Evolutionary conservation across 2,329 filamentous ascomycete species (phyloP), one percentile per base, ranked within the genome.

Genomic region (Diaporthe sp.): DNA sequence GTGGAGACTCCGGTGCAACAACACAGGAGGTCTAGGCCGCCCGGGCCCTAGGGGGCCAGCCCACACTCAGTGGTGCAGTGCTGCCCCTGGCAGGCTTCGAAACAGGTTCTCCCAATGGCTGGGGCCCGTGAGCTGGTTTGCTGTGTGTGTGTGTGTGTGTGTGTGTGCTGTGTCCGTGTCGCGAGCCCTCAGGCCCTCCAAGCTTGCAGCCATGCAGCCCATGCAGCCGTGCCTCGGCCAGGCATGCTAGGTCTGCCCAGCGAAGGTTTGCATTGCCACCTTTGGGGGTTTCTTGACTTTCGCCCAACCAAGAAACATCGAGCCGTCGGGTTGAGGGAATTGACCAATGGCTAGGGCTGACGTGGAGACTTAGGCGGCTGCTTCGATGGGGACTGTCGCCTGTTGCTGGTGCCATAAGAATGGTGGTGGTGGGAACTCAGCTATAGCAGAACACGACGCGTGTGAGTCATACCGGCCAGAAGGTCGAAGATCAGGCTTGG

Each of bases 291-390:
- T 42, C 54, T 71, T 71, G 54, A 60, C 57, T 71, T 72, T 42
- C 40, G 69, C 69, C 33, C 45, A 42, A 71, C 17, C 55, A 61
- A 42, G 57, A 64, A 70, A 64, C 45, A 42, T 61, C n/a, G 25
- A 61, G 30, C 69, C 55, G 69, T 52, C 57, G 69, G 58, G 45
- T 54, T 5, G 57, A 54, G 15, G 69, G 69, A 33, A 72, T 72
- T 72, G 69, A n/a, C 69, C 69, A 54, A 72, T 72, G 55, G 50
- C 38, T 61, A 72, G 42, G 69, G 69, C 69, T 72, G 57, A 64
- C 45, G 47, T 61, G 45, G 69, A 54, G 69, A n/a, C 42, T 64
- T 22, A 61, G 47, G 57, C 30, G 69, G 69, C 69, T 60, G 55
- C 28, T 60, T 58, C 57, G 50, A 71, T 54, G 57, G 55, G 35